Percentiles rank a stretch among this genome's conserved stretches.
Conservation (phyloP, 805 yeast species). For the Candida silvicultrix region DNA sequence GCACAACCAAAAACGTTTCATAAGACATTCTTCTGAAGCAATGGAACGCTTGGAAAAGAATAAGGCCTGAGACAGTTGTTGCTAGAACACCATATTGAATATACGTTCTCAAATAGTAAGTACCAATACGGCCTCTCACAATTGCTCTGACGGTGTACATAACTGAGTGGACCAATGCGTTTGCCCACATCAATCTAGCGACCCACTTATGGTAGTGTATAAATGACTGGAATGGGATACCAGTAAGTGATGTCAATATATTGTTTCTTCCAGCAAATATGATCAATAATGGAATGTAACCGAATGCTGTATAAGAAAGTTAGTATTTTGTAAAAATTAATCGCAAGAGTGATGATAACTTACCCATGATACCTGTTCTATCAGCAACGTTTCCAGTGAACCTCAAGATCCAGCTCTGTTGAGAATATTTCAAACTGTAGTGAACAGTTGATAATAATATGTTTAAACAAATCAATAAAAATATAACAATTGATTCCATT, state of each 20-base stretch:
- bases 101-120: slow-evolving; percentile 6
- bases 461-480: slow-evolving; percentile 26
- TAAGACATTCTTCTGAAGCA: slow-evolving; percentile 46
- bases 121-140: not conserved
- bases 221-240: slow-evolving; percentile 58
- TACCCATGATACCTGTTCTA: slow-evolving; percentile 17
- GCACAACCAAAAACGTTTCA: slow-evolving; percentile 55
- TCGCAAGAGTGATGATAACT: too few relatives aligned
- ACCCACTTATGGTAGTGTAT: slow-evolving; percentile 62
- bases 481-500: slow-evolving; percentile 22
- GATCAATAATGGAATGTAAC: slow-evolving; percentile 44
- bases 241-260: slow-evolving; percentile 51
- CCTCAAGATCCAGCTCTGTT: slow-evolving; percentile 2
- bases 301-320: slow-evolving; percentile 15
- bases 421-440: slow-evolving; percentile 4
- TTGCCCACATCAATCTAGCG: slow-evolving; percentile 33
- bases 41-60: slow-evolving; percentile 44
- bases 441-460: slow-evolving; percentile 8
- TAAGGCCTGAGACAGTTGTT: slow-evolving; percentile 33
- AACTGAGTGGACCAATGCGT: slow-evolving; percentile 14
- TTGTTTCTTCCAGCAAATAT: slow-evolving; percentile 71
- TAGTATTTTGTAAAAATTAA: too few relatives aligned
- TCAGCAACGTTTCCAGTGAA: slow-evolving; percentile 8
- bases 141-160: slow-evolving; percentile 12
- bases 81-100: slow-evolving; percentile 37